Conservation (phyloP, 352 stramenopile species). For the Labyrinthula sp. region DNA sequence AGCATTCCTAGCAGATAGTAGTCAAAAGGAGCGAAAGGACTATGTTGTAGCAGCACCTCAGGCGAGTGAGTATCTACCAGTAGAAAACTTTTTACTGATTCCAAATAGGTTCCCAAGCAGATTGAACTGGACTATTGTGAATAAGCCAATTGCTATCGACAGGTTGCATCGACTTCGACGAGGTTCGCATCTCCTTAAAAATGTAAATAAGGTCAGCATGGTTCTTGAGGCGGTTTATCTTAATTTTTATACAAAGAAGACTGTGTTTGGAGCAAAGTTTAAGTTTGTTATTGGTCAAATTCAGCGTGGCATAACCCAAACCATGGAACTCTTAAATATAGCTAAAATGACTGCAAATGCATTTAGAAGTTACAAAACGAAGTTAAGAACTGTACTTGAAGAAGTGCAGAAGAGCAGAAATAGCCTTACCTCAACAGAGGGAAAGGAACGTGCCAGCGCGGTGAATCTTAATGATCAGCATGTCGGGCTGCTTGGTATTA, state of each 20-base stretch:
- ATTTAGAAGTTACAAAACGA: too few relatives aligned
- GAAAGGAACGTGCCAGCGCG: too few relatives aligned
- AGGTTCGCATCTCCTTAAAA: conserved; percentile 19
- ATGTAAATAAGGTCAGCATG: conserved; percentile 19
- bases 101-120: conserved; percentile 2
- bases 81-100: conserved; percentile 17
- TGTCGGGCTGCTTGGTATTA: too few relatives aligned
- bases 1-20: conserved; percentile 20
- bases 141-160: background rate
- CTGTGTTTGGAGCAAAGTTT: conserved; percentile 12
- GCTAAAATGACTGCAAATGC: too few relatives aligned
- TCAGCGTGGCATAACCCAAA: too few relatives aligned
- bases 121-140: conserved; percentile 8
- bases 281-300: conserved; percentile 15
- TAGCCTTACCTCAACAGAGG: too few relatives aligned
- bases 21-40: conserved; percentile 8
- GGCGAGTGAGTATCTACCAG: conserved; percentile 11
- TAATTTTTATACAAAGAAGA: conserved; percentile 24
- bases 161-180: conserved; percentile 16
- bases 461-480: too few relatives aligned
- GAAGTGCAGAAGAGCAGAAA: too few relatives aligned
- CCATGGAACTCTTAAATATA: too few relatives aligned
- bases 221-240: conserved; percentile 22
- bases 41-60: conserved; percentile 12
- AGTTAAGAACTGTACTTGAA: too few relatives aligned